Conservation (phyloP, 73 alveolate genomes). For the Paramecium tetraurelia region DNA sequence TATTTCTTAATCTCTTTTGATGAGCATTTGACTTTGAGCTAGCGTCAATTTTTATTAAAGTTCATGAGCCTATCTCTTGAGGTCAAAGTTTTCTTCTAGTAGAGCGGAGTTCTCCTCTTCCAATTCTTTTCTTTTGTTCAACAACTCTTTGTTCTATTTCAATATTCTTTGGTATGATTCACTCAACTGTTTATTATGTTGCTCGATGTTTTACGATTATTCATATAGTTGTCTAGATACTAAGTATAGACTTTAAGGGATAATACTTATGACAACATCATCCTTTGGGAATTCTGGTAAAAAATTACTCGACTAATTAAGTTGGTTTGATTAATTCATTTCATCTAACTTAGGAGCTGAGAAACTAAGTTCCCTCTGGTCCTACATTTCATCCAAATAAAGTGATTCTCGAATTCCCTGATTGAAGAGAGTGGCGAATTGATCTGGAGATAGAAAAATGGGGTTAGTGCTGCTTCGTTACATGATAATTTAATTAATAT, state of each 20-base stretch:
- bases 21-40: neutral
- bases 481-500: neutral
- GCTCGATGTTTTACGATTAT: neutral
- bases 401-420: neutral
- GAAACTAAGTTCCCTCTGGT: neutral
- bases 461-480: slow-evolving; percentile 26
- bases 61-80: neutral
- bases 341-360: neutral
- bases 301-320: neutral
- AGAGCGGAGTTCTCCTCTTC: slow-evolving; percentile 20
- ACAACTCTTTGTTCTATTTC: slow-evolving; percentile 31
- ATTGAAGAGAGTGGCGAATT: neutral
- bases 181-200: neutral
- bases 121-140: neutral
- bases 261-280: neutral
- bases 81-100: slow-evolving; percentile 5
- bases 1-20: slow-evolving; percentile 6
- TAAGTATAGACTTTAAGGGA: neutral
- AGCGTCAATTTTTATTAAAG: neutral
- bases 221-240: neutral
- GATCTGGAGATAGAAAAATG: neutral
- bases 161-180: slow-evolving; percentile 16
- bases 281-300: slow-evolving; percentile 6
- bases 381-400: neutral
- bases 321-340: neutral